phyloP scores from a whole-genome alignment of 768 basidiomycete species.

The Fibroporia radiculosa region DNA sequence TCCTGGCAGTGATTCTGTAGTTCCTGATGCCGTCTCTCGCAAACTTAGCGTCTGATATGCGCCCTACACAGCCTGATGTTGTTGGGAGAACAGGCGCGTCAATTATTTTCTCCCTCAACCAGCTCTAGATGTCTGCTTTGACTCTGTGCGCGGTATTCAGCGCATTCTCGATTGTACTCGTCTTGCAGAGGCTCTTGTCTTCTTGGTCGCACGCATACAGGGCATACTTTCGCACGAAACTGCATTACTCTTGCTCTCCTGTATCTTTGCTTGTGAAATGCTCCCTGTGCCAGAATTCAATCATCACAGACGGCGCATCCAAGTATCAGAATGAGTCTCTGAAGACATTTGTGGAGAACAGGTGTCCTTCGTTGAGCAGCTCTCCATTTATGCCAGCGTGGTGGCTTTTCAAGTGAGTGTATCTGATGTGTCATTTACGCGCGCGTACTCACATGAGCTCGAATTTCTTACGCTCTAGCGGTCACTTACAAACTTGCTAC shows the following conservation, averaged over 20 bases:
- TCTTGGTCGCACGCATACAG: no score
- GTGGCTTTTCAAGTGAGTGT: slow-evolving; percentile 24
- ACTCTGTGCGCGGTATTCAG: no score
- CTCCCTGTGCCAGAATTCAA: no score
- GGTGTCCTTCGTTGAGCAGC: slow-evolving; percentile 23
- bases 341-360: slow-evolving; percentile 14
- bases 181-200: no score
- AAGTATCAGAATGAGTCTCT: slow-evolving; percentile 10
- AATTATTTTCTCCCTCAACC: no score
- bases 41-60: no score
- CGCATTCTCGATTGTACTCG: no score
- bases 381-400: slow-evolving; percentile 21
- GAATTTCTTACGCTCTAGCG: slow-evolving; percentile 28
- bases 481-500: slow-evolving; percentile 58
- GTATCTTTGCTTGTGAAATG: slow-evolving; percentile 12
- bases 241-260: slow-evolving; percentile 14
- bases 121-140: no score
- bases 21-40: no score
- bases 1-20: no score
- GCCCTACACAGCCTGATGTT: no score
- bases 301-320: slow-evolving; percentile 5
- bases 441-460: neutral
- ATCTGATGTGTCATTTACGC: neutral
- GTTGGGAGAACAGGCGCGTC: no score
- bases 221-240: slow-evolving; percentile 12